A percentile compares a stretch with the other conserved stretches of the same genome.
Conservation (phyloP, 2,329 filamentous ascomycete species). For the Elsinoe ampelina region DNA sequence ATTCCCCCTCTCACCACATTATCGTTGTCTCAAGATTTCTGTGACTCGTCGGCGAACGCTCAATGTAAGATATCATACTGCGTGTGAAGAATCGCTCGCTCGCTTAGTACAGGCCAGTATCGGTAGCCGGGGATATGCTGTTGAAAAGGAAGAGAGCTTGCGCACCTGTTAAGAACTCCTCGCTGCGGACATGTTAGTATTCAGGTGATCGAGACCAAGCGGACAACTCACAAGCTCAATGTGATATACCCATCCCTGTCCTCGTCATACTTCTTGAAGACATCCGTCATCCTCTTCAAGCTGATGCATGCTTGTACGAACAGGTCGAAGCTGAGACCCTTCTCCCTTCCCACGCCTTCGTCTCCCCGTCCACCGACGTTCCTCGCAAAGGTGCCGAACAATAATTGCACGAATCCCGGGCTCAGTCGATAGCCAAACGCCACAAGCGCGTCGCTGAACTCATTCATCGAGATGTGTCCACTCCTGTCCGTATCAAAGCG, state of each 20-base stretch:
- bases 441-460: slow-evolving; percentile 83
- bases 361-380: slow-evolving; percentile 28
- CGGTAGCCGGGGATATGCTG: slow-evolving; percentile 41
- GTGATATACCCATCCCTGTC: slow-evolving; percentile 81
- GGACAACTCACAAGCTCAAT: slow-evolving; percentile 43
- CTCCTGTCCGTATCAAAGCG: slow-evolving; percentile 82
- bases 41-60: slow-evolving; percentile 5
- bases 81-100: background rate
- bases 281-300: slow-evolving; percentile 96
- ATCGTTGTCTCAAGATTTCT: slow-evolving; percentile 10
- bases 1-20: background rate
- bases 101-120: slow-evolving; percentile 42
- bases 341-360: slow-evolving; percentile 37
- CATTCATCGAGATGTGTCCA: slow-evolving; percentile 74
- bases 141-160: slow-evolving; percentile 47
- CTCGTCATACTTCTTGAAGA: slow-evolving; percentile 98
- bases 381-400: slow-evolving; percentile 80
- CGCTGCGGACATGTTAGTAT: slow-evolving; percentile 26
- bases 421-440: slow-evolving; percentile 88
- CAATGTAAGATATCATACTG: background rate
- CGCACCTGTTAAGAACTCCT: slow-evolving; percentile 48
- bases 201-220: background rate
- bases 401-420: slow-evolving; percentile 67
- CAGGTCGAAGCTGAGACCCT: slow-evolving; percentile 61
- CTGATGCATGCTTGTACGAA: slow-evolving; percentile 97